Base-by-base conservation (phyloP, 2,329 filamentous ascomycete species). In the Fusarium sp. region DNA sequence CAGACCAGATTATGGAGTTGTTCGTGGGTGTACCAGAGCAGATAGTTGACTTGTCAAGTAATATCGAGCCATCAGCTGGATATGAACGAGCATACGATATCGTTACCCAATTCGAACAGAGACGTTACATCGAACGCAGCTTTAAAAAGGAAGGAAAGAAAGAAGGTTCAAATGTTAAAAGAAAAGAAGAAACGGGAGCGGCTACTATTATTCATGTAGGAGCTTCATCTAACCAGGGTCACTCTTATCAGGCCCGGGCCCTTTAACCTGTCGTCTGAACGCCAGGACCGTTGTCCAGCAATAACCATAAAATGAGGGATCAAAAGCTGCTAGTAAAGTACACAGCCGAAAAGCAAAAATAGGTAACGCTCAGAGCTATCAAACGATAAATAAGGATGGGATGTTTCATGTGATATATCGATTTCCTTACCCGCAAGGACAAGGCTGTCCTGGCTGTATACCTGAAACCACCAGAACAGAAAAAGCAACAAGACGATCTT, bases 401-500 rank as follows among this genome's bases (percentile, higher is more conserved):
- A 7, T 24, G 41, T 59, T 59, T 51, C 55, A 48, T 67, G 49
- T 67, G 58, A 59, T 55, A 56, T 64, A 46, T 67, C 59, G 41
- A 20, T 19, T 65, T 45, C 43, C 20, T 40, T 32, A 15, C 14
- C 30, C n/a, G 40, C 48, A 40, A 33, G 41, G 58, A 53, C 53
- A 55, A 63, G 65, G 37, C 53, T 30, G 56, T 39, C 41, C 24
- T 35, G 65, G 37, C 53, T 30, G 56, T 39, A 43, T 37, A 62
- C 65, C 65, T 68, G 65, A 69, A 68, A 69, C 65, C 46, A 65
- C 43, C 47, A 37, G 11, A 46, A 53, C 17, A 63, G 46, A 55
- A 49, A 55, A 58, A 46, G 44, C 8, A 46, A 55, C 22, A 20
- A 47, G 50, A 37, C 19, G 43, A 66, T 57, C 37, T 52, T 15